Base-by-base conservation (phyloP, 306 rosid species). In the Vigna trinervia region DNA sequence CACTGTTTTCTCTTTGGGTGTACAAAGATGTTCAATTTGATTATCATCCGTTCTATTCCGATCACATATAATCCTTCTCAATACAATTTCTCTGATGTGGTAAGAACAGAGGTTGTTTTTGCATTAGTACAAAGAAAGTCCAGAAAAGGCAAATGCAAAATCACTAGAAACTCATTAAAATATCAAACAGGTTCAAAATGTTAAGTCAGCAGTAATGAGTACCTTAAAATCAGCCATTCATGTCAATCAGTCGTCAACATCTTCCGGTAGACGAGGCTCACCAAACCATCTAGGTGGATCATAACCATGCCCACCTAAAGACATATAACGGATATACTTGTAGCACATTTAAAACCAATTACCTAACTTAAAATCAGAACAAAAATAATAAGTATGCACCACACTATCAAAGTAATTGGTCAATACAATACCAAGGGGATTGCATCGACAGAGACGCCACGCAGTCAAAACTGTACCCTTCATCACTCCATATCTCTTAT, bases 281-380 rank as follows among this genome's bases (percentile, higher is more conserved):
- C 76, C 90, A 73, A 92, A 94, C 98, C 97, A 94, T 80, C 91
- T 79, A 0, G 97, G 98, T 56, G 97, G 97, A 90, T 94, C 98
- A 83, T 85, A 92, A 45, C 98, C 96, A 70, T 85, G 86, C 43
- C 97, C 94, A 78, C 97, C 97, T 90, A 76, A 34, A 76, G n/a
- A 15, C 9, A 23, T 2, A 45, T 38, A 8, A 71, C 0, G 53
- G 52, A 77, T 12, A 8, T 14, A 64, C 46, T 53, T 12, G 17
- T 30, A 20, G 43, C 47, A 47, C 12, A 54, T 43, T 53, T 4
- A 77, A 54, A 26, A 23, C 64, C 14, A 48, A 8, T 43, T 45
- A 71, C 15, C 74, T 5, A 64, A 23, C 69, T 56, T 19, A 32
- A 62, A 15, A 62, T 64, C 38, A 43, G 53, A 58, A 69, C 51